phyloP scores from a whole-genome alignment of 805 yeast species.

The Debaryomyces tyrocola region DNA sequence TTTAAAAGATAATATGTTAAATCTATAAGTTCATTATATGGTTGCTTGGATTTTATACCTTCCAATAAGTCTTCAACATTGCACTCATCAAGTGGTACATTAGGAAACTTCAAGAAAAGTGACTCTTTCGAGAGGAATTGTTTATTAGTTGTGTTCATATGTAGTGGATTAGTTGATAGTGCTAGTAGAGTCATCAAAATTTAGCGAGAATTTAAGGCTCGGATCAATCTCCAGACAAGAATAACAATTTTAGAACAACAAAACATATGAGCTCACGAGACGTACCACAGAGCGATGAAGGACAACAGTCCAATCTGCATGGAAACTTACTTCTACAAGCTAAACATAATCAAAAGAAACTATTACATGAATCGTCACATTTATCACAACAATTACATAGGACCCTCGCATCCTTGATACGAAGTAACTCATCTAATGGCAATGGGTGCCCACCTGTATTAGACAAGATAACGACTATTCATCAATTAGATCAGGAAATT shows the following conservation, averaged over 20 bases:
- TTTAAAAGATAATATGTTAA: slow-evolving; percentile 14
- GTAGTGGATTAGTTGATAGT: no score
- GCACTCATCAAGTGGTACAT: neutral
- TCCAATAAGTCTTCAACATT: slow-evolving; percentile 1
- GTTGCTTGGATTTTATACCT: neutral
- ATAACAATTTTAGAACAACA: no score
- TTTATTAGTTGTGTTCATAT: neutral
- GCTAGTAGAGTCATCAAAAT: no score
- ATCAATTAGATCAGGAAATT: slow-evolving; percentile 37
- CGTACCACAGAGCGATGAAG: neutral
- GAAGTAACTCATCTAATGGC: slow-evolving; percentile 23
- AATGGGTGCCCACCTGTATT: slow-evolving; percentile 13
- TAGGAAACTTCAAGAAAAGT: slow-evolving; percentile 16
- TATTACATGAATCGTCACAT: slow-evolving; percentile 24
- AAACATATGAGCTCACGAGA: neutral
- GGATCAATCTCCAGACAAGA: no score
- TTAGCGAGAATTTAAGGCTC: no score
- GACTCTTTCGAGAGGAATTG: slow-evolving; percentile 10
- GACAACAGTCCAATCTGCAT: neutral
- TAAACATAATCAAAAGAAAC: slow-evolving; percentile 31
- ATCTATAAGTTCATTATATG: slow-evolving; percentile 8
- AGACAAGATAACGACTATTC: slow-evolving; percentile 42
- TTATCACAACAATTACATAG: slow-evolving; percentile 25
- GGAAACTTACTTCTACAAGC: slow-evolving; percentile 28
- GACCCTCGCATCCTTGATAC: slow-evolving; percentile 21